Conservation (phyloP, 2,329 filamentous ascomycete genomes). For the Penicillium corylophilum region DNA sequence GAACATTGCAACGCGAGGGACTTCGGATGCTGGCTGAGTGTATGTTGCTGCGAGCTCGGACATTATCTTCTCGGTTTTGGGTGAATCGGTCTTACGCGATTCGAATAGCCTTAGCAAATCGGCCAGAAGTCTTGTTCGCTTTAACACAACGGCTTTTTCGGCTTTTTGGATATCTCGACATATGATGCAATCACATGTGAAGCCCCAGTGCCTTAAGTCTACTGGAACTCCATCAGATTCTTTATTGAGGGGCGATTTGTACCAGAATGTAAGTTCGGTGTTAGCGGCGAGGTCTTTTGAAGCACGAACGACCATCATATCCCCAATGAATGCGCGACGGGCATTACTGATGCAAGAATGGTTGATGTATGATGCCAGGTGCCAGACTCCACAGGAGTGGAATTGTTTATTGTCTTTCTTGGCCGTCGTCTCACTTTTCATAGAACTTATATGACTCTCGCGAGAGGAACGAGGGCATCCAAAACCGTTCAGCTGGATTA, state of each 20-base stretch:
- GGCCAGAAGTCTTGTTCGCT: conserved; percentile 10
- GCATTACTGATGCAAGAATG: conserved; percentile 54
- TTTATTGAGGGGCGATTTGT: conserved; percentile 27
- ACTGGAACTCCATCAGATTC: not conserved
- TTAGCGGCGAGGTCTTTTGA: conserved; percentile 42
- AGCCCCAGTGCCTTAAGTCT: conserved; percentile 23
- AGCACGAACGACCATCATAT: conserved; percentile 55
- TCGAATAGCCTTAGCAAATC: conserved; percentile 6
- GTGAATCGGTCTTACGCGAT: not conserved
- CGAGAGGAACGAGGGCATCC: conserved; percentile 32
- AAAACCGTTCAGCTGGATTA: conserved; percentile 48
- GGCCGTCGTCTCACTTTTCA: not conserved
- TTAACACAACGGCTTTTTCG: conserved; percentile 5
- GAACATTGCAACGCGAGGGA: conserved; percentile 26
- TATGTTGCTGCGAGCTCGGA: conserved; percentile 24
- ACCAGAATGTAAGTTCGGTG: conserved; percentile 50
- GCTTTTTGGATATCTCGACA: conserved; percentile 20
- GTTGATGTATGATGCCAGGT: conserved; percentile 52
- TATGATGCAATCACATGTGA: conserved; percentile 24
- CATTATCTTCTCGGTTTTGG: conserved; percentile 15
- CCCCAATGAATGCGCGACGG: conserved; percentile 52
- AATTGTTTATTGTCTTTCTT: not conserved
- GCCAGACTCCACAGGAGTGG: conserved; percentile 49
- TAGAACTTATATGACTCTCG: conserved; percentile 19
- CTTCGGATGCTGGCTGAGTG: conserved; percentile 17